These are phyloP conservation scores for Aureobasidium mangrovei DNA, from an alignment of 2,329 filamentous ascomycete genomes.

Conservation along the genomic window DNA sequence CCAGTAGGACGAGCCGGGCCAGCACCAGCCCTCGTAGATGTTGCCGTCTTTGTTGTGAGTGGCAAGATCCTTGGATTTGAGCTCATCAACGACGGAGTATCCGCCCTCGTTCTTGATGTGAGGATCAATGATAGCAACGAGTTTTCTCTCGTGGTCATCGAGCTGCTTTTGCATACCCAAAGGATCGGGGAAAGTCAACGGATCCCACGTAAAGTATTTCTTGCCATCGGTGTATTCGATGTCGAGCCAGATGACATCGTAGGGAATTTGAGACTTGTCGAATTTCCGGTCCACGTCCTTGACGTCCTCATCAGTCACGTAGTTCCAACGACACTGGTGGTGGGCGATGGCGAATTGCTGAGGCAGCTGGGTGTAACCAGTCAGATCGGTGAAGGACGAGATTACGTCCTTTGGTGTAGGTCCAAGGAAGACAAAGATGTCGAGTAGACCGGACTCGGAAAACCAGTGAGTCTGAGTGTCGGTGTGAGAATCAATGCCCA, in stretches of 20 bases:
- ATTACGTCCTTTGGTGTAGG: conserved; percentile 76
- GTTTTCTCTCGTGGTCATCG: conserved; percentile 74
- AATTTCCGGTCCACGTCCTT: conserved; percentile 95
- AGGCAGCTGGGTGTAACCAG: conserved; percentile 82
- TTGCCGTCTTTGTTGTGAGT: conserved; percentile 85
- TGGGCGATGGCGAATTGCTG: conserved; percentile 89
- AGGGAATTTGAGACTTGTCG: conserved; percentile 89
- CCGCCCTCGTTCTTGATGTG: conserved; percentile 88
- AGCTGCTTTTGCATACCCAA: conserved; percentile 81
- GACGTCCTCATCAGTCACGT: conserved; percentile 92
- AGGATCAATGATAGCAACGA: conserved; percentile 91
- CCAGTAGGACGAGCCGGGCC: conserved; percentile 96
- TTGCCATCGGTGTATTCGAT: conserved; percentile 95
- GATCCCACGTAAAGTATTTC: conserved; percentile 98
- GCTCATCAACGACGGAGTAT: conserved; percentile 68
- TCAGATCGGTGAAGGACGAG: conserved; percentile 78
- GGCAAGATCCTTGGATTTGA: conserved; percentile 75
- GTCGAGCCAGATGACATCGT: conserved; percentile 98
- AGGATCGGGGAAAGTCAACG: conserved; percentile 77
- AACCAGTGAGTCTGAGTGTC: conserved; percentile 94
- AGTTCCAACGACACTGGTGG: conserved; percentile 98
- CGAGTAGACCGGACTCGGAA: conserved; percentile 80
- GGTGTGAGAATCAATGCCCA: conserved; percentile 60
- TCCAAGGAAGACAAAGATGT: conserved; percentile 90
- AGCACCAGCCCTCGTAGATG: conserved; percentile 95